Base-by-base conservation (phyloP, 768 basidiomycete genomes). In the Russula lepida region DNA sequence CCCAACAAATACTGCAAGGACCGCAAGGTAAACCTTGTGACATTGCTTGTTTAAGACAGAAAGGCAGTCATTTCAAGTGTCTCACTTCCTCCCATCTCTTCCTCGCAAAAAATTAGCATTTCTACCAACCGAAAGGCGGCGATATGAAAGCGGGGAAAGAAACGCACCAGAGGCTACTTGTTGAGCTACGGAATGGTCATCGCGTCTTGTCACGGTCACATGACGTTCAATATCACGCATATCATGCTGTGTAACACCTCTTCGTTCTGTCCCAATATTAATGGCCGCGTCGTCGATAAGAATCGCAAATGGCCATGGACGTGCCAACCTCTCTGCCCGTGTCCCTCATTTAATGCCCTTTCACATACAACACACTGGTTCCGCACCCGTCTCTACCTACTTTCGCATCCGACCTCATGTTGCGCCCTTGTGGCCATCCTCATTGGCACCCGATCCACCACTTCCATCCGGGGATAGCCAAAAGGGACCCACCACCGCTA, bases 281-380 rank as follows among this genome's bases (percentile, higher is more conserved):
- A 62, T 62, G 60, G 39, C 55, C 9, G 19, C 60, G 17, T 47
- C 60, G 17, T 47, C 60, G 17, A 58, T 53, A 7, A 41, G 19
- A n/a, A 62, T 62, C 1, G 25, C 56, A 3, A 50, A 48, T n/a
- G 56, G 51, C 4, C 50, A 48, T 25, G 56, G 51, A 27, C 27
- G 21, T 21, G 23, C 50, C n/a, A 54, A 48, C 59, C 25, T 43
- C 19, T 59, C 52, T 28, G 9, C 32, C 6, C 64, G 49, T 3
- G 13, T 47, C 21, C 89, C 88, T 1, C 79, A 84, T 68, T 78
- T 94, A 32, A 90, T 94, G 88, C 91, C 91, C 5, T 93, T 94
- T 64, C 83, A 86, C 66, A 84, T 92, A 50, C 72, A 77, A 13
- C 83, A 90, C 71, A 76, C 79, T 11, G 91, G 91, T 0, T 78